phyloP scores from a whole-genome alignment of 345 rosid genomes.

The Mercurialis annua region DNA sequence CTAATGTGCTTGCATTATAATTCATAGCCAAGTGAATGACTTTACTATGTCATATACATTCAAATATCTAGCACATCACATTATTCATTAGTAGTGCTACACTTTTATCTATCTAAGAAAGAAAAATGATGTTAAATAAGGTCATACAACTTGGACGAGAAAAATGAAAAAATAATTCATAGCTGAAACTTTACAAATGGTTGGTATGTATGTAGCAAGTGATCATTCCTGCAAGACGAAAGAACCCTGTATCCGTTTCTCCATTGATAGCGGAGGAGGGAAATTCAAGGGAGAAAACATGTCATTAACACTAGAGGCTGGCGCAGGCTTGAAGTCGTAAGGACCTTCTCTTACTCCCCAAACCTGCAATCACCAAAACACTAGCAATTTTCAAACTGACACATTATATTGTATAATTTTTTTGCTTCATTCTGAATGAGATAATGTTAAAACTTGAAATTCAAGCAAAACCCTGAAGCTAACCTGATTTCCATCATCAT shows the following conservation, averaged over 20 bases:
- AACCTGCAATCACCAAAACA: constrained; percentile 43
- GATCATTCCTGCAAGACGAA: constrained; percentile 68
- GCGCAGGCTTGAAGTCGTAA: constrained; percentile 78
- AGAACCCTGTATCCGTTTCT: constrained; percentile 76
- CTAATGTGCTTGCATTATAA: too few relatives aligned
- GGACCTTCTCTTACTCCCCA: constrained; percentile 83
- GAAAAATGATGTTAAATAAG: not conserved
- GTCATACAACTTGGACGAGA: not conserved
- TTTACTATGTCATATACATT: too few relatives aligned
- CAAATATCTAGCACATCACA: not conserved
- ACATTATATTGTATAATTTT: too few relatives aligned
- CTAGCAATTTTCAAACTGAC: not conserved
- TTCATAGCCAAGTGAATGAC: too few relatives aligned
- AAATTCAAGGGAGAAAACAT: constrained; percentile 54
- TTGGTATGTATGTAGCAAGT: not conserved
- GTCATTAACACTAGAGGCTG: constrained; percentile 48
- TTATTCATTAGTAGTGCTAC: not conserved
- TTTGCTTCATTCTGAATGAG: not conserved
- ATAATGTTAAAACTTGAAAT: not conserved
- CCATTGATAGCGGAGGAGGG: constrained; percentile 43
- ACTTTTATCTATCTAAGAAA: not conserved
- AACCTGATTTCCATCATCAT: constrained; percentile 77
- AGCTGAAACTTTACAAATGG: constrained; percentile 15
- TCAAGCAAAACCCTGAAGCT: constrained; percentile 3
- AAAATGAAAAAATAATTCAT: not conserved